Percentiles rank a stretch among this genome's conserved stretches.
Evolutionary conservation across 2,329 filamentous ascomycete genomes (phyloP).

Genomic region (Ceratocystis cacaofunesta): DNA sequence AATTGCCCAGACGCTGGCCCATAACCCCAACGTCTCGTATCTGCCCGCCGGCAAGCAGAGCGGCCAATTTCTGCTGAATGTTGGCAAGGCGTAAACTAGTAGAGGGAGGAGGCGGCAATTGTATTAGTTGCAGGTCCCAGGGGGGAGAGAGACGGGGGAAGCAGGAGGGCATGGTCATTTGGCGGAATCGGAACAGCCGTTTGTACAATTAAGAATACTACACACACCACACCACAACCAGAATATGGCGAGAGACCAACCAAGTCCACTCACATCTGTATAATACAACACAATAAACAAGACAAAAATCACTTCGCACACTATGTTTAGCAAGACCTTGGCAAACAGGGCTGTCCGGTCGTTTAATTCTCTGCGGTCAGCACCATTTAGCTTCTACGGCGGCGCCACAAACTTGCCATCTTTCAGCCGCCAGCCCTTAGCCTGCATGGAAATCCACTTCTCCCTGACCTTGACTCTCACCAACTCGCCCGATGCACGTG

Average conservation of each 20-base stretch:
- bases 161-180: not conserved
- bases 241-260: constrained; percentile 14
- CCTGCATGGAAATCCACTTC: constrained; percentile 53
- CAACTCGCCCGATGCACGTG: constrained; percentile 73
- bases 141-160: not conserved
- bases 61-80: constrained; percentile 40
- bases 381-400: not conserved
- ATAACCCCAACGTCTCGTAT: constrained; percentile 93
- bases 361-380: not conserved
- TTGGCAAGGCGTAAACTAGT: constrained; percentile 28
- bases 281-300: constrained; percentile 14
- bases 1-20: constrained; percentile 76
- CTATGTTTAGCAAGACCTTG: not conserved
- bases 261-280: constrained; percentile 16
- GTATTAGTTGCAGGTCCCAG: constrained; percentile 12
- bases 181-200: not conserved
- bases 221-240: constrained; percentile 11
- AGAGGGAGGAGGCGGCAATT: not conserved
- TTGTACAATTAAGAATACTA: constrained; percentile 15
- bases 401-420: constrained; percentile 34
- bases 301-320: not conserved
- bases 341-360: not conserved
- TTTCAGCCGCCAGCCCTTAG: constrained; percentile 50
- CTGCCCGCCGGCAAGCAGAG: constrained; percentile 63
- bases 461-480: constrained; percentile 56